phyloP scores from a whole-genome alignment of 139 green algal genomes.

The Yamagishiella unicocca region DNA sequence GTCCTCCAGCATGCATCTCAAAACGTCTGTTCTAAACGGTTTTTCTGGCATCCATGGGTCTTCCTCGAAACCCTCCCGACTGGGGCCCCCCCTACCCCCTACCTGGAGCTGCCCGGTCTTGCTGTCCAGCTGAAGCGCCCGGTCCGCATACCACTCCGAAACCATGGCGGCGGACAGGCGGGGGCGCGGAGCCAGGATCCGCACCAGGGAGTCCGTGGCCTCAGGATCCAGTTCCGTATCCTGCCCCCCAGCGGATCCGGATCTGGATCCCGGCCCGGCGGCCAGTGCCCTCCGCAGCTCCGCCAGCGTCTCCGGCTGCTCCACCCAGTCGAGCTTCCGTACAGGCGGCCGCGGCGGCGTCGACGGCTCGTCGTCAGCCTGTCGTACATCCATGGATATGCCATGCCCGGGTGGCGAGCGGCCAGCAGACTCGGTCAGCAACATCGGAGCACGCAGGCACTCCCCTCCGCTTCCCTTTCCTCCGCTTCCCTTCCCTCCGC shows the following conservation, averaged over 20 bases:
- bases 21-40: too few relatives aligned
- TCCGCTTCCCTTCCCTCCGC: too few relatives aligned
- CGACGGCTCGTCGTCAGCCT: not conserved
- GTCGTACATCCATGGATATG: too few relatives aligned
- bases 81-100: too few relatives aligned
- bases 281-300: not conserved
- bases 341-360: not conserved
- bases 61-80: too few relatives aligned
- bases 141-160: slow-evolving; percentile 34
- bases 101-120: slow-evolving; percentile 30
- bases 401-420: too few relatives aligned
- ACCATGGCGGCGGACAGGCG: not conserved
- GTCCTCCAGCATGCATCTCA: too few relatives aligned
- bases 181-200: not conserved
- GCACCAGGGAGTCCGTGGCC: slow-evolving; percentile 5
- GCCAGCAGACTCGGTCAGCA: too few relatives aligned
- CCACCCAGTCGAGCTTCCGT: slow-evolving; percentile 21
- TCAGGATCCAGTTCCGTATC: slow-evolving; percentile 9
- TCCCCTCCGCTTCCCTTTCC: too few relatives aligned
- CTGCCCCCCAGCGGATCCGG: not conserved
- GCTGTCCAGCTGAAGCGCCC: slow-evolving; percentile 44
- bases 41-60: too few relatives aligned
- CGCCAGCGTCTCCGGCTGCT: not conserved
- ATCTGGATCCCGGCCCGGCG: not conserved
- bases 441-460: too few relatives aligned